Evolutionary conservation across 106 monocot species (phyloP), one percentile per base, ranked within the genome.

Genomic region (Dioscorea dumetorum): DNA sequence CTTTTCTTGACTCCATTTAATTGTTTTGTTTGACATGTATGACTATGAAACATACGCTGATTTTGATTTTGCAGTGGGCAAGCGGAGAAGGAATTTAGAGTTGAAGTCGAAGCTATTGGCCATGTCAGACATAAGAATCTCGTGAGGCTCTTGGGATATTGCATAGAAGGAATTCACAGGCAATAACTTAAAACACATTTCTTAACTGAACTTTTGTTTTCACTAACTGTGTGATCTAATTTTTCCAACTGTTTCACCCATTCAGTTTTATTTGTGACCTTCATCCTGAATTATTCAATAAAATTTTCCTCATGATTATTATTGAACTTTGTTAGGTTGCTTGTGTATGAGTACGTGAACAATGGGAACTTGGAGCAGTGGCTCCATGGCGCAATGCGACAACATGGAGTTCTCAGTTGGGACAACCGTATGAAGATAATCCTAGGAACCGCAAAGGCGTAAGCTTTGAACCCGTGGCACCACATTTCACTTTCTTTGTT

Each of bases 71-170:
- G 53, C 58, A 90, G 90, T 65, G 90, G 90, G 3, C 90, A 90
- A 32, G 90, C 90, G 57, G 90, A 85, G 74, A 90, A 78, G 59
- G 90, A 90, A 61, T 90, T 90, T 70, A 77, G 85, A 71, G 90
- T 85, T 60, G 90, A 90, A 72, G 90, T 90, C 14, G 90, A 90
- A 72, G 85, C 90, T 24, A 90, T 90, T 57, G 90, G 90, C 5
- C 90, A 85, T 78, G 90, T 90, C 28, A 79, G 90, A n/a, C 90
- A 90, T 67, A 90, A 90, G 68, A 90, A 90, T 77, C 64, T 90
- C 19, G 90, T 90, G 24, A 73, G 85, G 32, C 85, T 90, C 62
- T 64, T 90, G 50, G 90, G 90, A 20, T 85, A 90, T 72, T 90
- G 90, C 57, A 71, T 85, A n/a, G 90, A 90, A 83, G 90, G 90